Conservation (phyloP, 2,329 filamentous ascomycete genomes). For the Sporothrix pallida region DNA sequence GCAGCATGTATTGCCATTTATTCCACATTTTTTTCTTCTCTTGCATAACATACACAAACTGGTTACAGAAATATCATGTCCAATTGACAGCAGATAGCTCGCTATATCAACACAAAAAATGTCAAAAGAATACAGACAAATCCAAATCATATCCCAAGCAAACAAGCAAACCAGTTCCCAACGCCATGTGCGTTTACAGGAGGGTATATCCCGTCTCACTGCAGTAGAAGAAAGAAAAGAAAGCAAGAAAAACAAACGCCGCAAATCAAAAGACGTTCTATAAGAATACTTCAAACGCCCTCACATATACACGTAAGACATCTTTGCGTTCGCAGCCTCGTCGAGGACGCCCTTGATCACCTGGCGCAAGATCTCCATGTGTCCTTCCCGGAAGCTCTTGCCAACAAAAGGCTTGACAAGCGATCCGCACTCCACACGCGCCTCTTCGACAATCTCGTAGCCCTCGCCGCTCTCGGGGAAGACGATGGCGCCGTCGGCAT, state of each 20-base stretch:
- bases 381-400: constrained; percentile 42
- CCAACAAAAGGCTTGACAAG: constrained; percentile 47
- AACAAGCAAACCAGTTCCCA: background rate
- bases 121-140: background rate
- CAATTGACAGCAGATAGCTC: background rate
- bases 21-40: too few relatives aligned
- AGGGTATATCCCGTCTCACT: constrained; percentile 3
- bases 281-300: background rate
- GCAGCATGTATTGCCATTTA: too few relatives aligned
- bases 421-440: constrained; percentile 44
- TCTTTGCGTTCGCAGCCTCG: background rate
- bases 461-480: constrained; percentile 31
- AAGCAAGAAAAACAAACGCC: background rate
- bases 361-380: constrained; percentile 45
- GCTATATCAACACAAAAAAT: background rate
- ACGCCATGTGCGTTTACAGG: constrained; percentile 2
- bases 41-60: background rate
- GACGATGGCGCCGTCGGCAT: background rate
- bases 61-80: background rate
- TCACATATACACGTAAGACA: constrained; percentile 13
- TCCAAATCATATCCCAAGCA: background rate
- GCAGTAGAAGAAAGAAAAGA: background rate
- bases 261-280: background rate
- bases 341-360: constrained; percentile 42
- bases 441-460: constrained; percentile 47